Base-by-base conservation (phyloP, 202 grass and related monocot species). In the Elaeis oleifera region DNA sequence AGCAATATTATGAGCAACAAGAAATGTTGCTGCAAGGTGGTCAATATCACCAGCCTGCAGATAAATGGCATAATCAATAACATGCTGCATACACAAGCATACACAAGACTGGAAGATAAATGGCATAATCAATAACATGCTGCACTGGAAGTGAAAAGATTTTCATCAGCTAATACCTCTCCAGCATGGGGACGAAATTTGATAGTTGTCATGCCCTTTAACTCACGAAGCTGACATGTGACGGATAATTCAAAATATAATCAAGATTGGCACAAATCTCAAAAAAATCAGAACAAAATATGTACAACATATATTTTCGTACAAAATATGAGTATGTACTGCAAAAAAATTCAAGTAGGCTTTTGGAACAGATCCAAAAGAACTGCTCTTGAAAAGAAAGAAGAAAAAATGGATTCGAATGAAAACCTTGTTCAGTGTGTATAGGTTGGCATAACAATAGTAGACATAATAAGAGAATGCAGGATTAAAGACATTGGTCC, bases 151-250 rank as follows among this genome's bases (percentile, higher is more conserved):
- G 76, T 63, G 26, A 52, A 2, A 56, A 53, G n/a, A 31, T 54
- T 49, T 39, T 5, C 23, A 53, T 59, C 58, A 67, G 56, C 5
- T 29, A 57, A 73, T 85, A 96, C 90, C 90, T 96, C 90, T 17
- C 90, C 90, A 80, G 80, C 82, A 73, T 90, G 87, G 64, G 90
- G 90, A 76, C 87, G 90, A 50, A 90, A 89, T 83, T 96, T 96
- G 63, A 90, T 96, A 19, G 84, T 81, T 22, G 70, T 88, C 90
- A 96, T 85, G 55, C 84, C 90, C 70, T 90, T 96, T 13, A 83
- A 90, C 18, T 96, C 90, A 39, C 90, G 81, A 51, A 96, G 78
- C 87, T 96, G 56, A 36, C 70, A 70, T 3, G 39, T 23, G 36
- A 44, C 0, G 48, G 5, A 69, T n/a, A 58, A 56, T 39, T 44